A percentile compares a stretch with the other conserved stretches of the same genome.
Evolutionary conservation across 768 basidiomycete genomes (phyloP).

Genomic region (Rhizopogon vinicolor): DNA sequence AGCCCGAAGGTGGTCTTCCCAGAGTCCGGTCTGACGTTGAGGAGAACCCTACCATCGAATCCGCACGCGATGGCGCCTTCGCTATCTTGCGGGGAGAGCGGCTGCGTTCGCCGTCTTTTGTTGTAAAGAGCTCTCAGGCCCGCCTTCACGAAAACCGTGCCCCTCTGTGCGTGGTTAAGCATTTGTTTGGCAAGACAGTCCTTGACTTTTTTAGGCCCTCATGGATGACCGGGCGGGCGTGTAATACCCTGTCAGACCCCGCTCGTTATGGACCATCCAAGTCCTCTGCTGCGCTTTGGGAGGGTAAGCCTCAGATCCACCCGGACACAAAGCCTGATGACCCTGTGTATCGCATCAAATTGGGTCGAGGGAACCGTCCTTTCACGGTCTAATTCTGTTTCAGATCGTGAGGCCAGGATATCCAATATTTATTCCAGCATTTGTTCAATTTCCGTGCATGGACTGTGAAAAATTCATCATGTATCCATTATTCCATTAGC

Average conservation of each 20-base stretch:
- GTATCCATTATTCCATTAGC: no score
- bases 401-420: no score
- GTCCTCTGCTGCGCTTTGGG: slow-evolving; percentile 78
- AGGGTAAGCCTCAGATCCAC: slow-evolving; percentile 83
- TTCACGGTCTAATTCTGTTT: not conserved
- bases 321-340: slow-evolving; percentile 78
- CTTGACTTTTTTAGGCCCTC: slow-evolving; percentile 49
- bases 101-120: slow-evolving; percentile 78
- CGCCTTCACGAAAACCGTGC: slow-evolving; percentile 43
- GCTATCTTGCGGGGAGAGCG: slow-evolving; percentile 85
- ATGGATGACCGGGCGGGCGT: slow-evolving; percentile 40
- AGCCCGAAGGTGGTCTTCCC: slow-evolving; percentile 58
- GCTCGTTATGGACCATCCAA: slow-evolving; percentile 72
- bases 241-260: slow-evolving; percentile 62
- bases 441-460: no score
- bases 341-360: slow-evolving; percentile 27
- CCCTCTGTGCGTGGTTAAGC: slow-evolving; percentile 40
- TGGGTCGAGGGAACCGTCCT: slow-evolving; percentile 18
- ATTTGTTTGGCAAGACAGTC: slow-evolving; percentile 14
- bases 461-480: no score
- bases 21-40: slow-evolving; percentile 52
- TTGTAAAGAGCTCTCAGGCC: slow-evolving; percentile 70
- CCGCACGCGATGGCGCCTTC: slow-evolving; percentile 83
- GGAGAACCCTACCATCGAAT: slow-evolving; percentile 77
- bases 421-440: no score